These are phyloP conservation scores for Rhizomucor miehei DNA, from an alignment of 371 early-diverging fungal genomes.

Conservation along the genomic window DNA sequence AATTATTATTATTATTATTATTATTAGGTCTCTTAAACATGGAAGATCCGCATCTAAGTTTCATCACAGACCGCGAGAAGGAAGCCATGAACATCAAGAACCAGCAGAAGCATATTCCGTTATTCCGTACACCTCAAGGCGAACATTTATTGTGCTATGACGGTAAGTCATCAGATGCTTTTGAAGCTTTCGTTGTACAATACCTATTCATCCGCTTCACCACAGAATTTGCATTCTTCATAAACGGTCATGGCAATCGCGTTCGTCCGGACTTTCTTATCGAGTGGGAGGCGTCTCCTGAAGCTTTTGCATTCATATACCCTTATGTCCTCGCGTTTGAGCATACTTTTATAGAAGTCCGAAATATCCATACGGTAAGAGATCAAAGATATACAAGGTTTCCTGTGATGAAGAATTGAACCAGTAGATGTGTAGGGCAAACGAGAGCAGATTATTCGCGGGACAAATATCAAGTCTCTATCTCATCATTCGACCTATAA, in stretches of 20 bases:
- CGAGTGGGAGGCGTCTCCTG: conserved; percentile 29
- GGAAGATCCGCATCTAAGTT: conserved; percentile 26
- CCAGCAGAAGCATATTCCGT: conserved; percentile 21
- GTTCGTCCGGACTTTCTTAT: conserved; percentile 16
- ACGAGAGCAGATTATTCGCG: conserved; percentile 55
- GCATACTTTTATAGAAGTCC: conserved; percentile 23
- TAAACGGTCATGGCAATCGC: conserved; percentile 27
- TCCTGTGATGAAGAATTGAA: neutral
- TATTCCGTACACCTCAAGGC: conserved; percentile 26
- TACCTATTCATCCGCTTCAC: neutral
- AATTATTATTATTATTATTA: too few relatives aligned
- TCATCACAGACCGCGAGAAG: conserved; percentile 29
- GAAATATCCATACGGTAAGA: conserved; percentile 23
- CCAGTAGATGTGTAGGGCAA: conserved; percentile 22
- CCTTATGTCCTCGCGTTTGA: conserved; percentile 31
- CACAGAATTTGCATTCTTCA: conserved; percentile 26
- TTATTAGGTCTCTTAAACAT: conserved; percentile 28
- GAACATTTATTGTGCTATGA: conserved; percentile 42
- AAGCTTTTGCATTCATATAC: conserved; percentile 21
- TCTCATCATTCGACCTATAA: conserved; percentile 19
- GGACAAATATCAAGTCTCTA: conserved; percentile 46
- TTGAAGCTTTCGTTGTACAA: neutral
- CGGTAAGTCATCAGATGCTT: too few relatives aligned
- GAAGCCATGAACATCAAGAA: conserved; percentile 16
- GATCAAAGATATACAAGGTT: too few relatives aligned